Evolutionary conservation across 257 asterid species (phyloP).

Genomic region (Perilla frutescens): DNA sequence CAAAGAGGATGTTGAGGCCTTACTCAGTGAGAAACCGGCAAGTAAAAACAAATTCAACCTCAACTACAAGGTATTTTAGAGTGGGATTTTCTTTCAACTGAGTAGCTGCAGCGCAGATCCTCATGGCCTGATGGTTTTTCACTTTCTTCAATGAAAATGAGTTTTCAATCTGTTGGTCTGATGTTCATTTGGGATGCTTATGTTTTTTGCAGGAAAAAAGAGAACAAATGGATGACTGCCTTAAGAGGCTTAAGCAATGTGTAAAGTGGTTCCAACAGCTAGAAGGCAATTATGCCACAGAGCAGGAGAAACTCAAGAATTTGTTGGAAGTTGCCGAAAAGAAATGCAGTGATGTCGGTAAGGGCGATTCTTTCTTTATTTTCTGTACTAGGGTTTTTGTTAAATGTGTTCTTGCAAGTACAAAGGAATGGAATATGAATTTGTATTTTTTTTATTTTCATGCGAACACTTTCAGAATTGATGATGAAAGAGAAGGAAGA

Average conservation of each 20-base stretch:
- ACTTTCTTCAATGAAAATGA: not conserved
- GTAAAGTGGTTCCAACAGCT: constrained; percentile 90
- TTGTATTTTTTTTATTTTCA: not conserved
- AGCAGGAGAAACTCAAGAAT: constrained; percentile 61
- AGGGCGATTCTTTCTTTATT: constrained; percentile 19
- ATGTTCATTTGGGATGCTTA: not conserved
- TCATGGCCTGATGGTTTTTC: not conserved
- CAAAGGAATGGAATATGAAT: not conserved
- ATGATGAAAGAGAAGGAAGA: constrained; percentile 83
- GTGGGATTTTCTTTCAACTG: not conserved
- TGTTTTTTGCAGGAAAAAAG: constrained; percentile 63
- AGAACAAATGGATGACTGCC: constrained; percentile 69
- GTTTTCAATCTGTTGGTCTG: not conserved
- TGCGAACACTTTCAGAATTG: constrained; percentile 48
- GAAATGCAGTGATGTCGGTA: constrained; percentile 62
- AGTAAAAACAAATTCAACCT: constrained; percentile 55
- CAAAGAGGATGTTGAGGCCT: constrained; percentile 76
- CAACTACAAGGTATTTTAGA: constrained; percentile 50
- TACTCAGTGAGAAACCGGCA: constrained; percentile 64
- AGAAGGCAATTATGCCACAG: constrained; percentile 61
- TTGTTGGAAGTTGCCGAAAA: constrained; percentile 75
- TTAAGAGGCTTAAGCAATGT: constrained; percentile 76
- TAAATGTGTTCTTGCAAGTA: not conserved
- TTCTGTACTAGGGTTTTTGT: not conserved
- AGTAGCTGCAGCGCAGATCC: not conserved